Base-by-base conservation (phyloP, 805 yeast species). In the Yueomyces sinensis region DNA sequence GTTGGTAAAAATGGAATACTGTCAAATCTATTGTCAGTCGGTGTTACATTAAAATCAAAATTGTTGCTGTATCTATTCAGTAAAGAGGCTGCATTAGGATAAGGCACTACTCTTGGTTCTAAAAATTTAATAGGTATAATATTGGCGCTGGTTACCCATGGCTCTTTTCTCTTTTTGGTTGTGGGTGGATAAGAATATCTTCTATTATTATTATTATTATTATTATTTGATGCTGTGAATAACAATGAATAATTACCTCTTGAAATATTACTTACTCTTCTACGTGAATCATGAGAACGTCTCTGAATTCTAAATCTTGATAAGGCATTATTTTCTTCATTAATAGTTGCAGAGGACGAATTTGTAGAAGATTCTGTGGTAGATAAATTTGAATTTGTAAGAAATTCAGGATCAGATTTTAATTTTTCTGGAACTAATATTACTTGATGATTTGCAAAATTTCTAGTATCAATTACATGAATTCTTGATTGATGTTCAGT, bases 401-500 rank as follows among this genome's bases (percentile, higher is more conserved):
- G n/a, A 1, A 20, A 11, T 1, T 22, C 17, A 6, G 30, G 16
- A 5, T 32, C 16, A 19, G 30, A 27, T 15, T 42, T 41, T 11
- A 43, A 27, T 33, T 50, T 50, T 29, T 58, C 58, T 0, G 91
- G 91, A 13, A 80, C 61, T 38, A 79, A 61, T 3, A 84, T 65
- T 27, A 86, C 84, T 52, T 81, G 89, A 50, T 82, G 89, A 44
- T 80, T 75, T 38, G 67, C 62, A 43, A 74, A 70, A 47, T 80
- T 72, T 41, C 94, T 69, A 18, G 84, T 67, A 52, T 87, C 95
- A 19, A 87, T 63, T 37, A 86, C 63, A 57, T 87, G 97, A 3
- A 87, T 81, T 35, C 94, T 66, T 0, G 94, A 93, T 35, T 75
- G 79, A 46, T 87, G 95, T 52, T 87, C 96, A 35, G 80, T 70